A percentile compares a stretch with the other conserved stretches of the same genome.
Evolutionary conservation across 768 basidiomycete species (phyloP).

Genomic region (Agrocybe praecox): DNA sequence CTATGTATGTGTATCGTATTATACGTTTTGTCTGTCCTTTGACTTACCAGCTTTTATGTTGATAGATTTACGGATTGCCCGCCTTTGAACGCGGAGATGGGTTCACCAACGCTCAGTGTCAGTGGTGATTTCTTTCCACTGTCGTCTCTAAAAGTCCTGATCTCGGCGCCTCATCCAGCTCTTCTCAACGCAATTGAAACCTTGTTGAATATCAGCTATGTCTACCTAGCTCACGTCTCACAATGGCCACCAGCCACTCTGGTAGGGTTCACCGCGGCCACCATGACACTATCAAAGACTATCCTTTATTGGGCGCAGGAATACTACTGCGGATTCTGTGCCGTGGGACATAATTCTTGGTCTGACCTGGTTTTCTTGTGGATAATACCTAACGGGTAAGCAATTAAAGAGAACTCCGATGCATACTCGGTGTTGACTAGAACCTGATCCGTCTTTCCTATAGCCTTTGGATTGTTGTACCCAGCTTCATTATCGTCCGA

Average conservation of each 20-base stretch:
- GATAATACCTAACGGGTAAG: conserved; percentile 82
- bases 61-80: conserved; percentile 72
- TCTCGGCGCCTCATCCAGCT: conserved; percentile 45
- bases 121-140: conserved; percentile 19
- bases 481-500: conserved; percentile 55
- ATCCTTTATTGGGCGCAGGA: conserved; percentile 82
- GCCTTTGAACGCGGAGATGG: conserved; percentile 69
- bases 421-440: background rate
- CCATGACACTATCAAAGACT: conserved; percentile 89
- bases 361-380: conserved; percentile 58
- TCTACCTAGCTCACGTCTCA: conserved; percentile 72
- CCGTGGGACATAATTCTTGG: conserved; percentile 71
- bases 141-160: background rate
- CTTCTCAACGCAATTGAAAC: conserved; percentile 81
- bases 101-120: conserved; percentile 87
- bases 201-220: conserved; percentile 68
- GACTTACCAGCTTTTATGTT: too few species aligned
- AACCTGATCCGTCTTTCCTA: background rate
- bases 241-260: conserved; percentile 68
- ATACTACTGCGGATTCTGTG: conserved; percentile 74
- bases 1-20: conserved; percentile 25
- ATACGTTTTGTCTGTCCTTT: too few species aligned
- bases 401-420: background rate
- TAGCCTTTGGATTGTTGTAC: conserved; percentile 81
- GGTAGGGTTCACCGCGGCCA: conserved; percentile 69